Base-by-base conservation (phyloP, 257 asterid genomes). In the Solanum microdontum region DNA sequence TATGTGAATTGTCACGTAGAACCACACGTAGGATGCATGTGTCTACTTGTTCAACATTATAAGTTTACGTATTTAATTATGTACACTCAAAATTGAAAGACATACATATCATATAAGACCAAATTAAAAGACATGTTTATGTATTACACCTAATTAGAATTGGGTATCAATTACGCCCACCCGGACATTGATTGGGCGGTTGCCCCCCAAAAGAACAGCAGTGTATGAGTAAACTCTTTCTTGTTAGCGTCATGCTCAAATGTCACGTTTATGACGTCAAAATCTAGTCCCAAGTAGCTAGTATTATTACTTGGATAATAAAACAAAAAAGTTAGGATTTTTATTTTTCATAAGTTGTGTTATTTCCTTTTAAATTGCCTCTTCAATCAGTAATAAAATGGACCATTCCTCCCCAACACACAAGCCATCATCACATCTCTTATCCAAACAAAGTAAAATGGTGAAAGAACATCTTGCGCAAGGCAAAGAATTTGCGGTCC, bases 401-500 rank as follows among this genome's bases (percentile, higher is more conserved):
- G 21, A 33, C 7, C 26, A 72, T 32, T 33, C 80, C 26, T 72
- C 80, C 43, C 26, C 24, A 72, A 17, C 37, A 72, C 26, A 72
- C 40, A 72, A 72, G 40, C 14, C n/a, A 72, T 69, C 23, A 72
- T 33, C 80, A 32, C 14, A 72, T 13, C 55, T 72, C 80, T 72
- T 72, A 72, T 72, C 79, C 43, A 72, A 72, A 72, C 43, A 1
- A 32, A 64, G 5, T 1, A 70, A 70, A 30, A 70, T 23, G 40
- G 66, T 26, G 64, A 82, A 36, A 69, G 85, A 89, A 93, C 92
- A 89, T 92, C 92, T 95, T 1, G 68, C 37, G 1, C 84, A 85
- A 82, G 98, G 98, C 8, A 92, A 86, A 77, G 88, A 93, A 74
- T 62, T 75, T 3, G 91, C 94, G 1, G 60, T 87, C 40, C 89